These are phyloP conservation scores for Chenopodium quinoa DNA, from an alignment of 148 eudicot genomes.

Conservation along the genomic window DNA sequence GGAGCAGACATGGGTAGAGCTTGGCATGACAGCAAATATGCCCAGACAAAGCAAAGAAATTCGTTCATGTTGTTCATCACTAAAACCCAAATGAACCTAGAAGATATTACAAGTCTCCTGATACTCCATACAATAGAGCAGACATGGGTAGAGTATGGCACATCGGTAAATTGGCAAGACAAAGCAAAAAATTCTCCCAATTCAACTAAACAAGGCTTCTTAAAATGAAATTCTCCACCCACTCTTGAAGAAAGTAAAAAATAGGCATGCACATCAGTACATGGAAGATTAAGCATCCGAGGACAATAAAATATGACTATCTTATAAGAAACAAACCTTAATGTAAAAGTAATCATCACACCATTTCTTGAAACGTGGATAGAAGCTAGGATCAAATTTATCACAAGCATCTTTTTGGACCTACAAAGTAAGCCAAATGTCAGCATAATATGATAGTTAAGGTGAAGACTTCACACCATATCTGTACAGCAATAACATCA, in stretches of 20 bases:
- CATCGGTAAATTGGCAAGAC: neutral
- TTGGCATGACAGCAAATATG: neutral
- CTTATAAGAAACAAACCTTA: slow-evolving; percentile 50
- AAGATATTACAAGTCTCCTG: neutral
- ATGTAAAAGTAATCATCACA: slow-evolving; percentile 97
- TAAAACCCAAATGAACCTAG: neutral
- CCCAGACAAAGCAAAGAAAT: neutral
- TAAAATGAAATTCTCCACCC: neutral
- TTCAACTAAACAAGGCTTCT: neutral
- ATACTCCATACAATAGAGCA: neutral
- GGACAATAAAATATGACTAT: neutral
- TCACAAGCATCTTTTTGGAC: slow-evolving; percentile 93
- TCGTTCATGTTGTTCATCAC: neutral
- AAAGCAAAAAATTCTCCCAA: neutral
- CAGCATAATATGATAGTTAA: slow-evolving; percentile 4
- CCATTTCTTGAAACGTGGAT: slow-evolving; percentile 98
- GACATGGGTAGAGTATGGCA: too few species aligned
- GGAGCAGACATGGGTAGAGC: neutral
- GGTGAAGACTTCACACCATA: neutral
- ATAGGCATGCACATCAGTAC: neutral
- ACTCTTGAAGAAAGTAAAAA: neutral
- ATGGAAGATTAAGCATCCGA: neutral
- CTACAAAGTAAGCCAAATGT: slow-evolving; percentile 38
- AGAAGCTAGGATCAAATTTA: slow-evolving; percentile 83
- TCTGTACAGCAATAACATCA: neutral